Evolutionary conservation across 2,329 filamentous ascomycete species (phyloP), one percentile per base, ranked within the genome.

Genomic region (Incumbomyces delicatus): DNA sequence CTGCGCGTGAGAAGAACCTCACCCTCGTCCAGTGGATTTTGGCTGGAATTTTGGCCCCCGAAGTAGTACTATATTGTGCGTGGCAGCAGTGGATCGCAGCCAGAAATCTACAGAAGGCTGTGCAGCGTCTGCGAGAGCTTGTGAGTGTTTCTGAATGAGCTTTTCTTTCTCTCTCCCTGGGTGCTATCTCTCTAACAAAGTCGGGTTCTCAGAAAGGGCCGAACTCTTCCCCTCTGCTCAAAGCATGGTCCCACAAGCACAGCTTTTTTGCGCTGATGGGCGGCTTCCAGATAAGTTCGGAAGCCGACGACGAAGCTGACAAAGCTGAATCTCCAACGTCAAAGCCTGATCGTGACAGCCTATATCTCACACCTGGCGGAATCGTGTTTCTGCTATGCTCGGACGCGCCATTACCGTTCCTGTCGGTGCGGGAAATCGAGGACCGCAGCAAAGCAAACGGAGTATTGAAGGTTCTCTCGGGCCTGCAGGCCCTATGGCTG

Each of bases 381-480:
- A 8, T 17, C 36, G 22, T 32, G 44, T 18, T n/a, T 42, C 27
- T 14, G 4, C 22, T 7, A 11, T 31, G 17, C 10, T 16, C n/a
- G 3, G 27, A 13, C 5, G 22, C 22, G 22, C 8, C 22, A 27
- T 27, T 46, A 11, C 49, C 49, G 16, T 20, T 29, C 5, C 27
- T 51, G 13, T 16, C 49, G 20, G 18, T 35, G 32, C 29, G 46
- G 8, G n/a, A 34, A 22, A 52, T 52, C 33, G 31, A 31, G n/a
- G 50, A 52, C 20, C 33, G 30, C 6, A 52, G 50, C 50, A 52
- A 52, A 20, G 48, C 47, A 16, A 41, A 52, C 35, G 14, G 7
- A 10, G 12, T 52, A 11, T 44, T 47, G 11, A 52, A 52, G 36
- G 4, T 44, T 10, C 22, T 52, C 6, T 47, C 42, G 2, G 44